Conservation (phyloP, 2,329 filamentous ascomycete genomes). For the Cytospora chrysosperma region DNA sequence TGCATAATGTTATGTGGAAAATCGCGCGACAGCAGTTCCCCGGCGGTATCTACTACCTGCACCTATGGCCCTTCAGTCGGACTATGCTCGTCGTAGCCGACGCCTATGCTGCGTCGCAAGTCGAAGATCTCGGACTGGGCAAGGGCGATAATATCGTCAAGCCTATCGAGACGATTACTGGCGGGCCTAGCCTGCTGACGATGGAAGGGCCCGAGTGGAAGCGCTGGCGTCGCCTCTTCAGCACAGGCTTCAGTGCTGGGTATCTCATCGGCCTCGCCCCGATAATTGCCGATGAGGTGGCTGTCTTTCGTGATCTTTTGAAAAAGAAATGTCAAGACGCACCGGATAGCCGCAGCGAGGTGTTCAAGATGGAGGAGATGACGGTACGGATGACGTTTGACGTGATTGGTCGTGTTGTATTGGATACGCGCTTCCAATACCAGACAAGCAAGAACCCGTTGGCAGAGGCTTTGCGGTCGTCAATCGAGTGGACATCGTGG, state of each 20-base stretch:
- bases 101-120: slow-evolving; percentile 23
- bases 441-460: neutral
- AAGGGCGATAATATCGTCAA: slow-evolving; percentile 29
- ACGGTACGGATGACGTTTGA: slow-evolving; percentile 3
- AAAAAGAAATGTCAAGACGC: neutral
- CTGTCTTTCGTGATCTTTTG: neutral
- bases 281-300: neutral
- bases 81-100: slow-evolving; percentile 25
- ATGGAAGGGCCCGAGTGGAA: neutral
- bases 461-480: neutral
- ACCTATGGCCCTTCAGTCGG: slow-evolving; percentile 28
- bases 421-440: neutral
- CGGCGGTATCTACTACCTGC: slow-evolving; percentile 27
- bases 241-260: neutral
- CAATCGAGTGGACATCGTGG: neutral
- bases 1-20: slow-evolving; percentile 26
- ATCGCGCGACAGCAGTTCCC: slow-evolving; percentile 23
- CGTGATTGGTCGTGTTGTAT: neutral
- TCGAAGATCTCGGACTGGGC: slow-evolving; percentile 26
- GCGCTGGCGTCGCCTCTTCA: neutral
- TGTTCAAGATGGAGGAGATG: neutral
- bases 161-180: slow-evolving; percentile 28
- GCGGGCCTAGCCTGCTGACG: neutral
- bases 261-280: neutral
- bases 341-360: neutral